These are phyloP conservation scores for Persicaria tinctoria DNA, from an alignment of 148 eudicot genomes.

Conservation along the genomic window DNA sequence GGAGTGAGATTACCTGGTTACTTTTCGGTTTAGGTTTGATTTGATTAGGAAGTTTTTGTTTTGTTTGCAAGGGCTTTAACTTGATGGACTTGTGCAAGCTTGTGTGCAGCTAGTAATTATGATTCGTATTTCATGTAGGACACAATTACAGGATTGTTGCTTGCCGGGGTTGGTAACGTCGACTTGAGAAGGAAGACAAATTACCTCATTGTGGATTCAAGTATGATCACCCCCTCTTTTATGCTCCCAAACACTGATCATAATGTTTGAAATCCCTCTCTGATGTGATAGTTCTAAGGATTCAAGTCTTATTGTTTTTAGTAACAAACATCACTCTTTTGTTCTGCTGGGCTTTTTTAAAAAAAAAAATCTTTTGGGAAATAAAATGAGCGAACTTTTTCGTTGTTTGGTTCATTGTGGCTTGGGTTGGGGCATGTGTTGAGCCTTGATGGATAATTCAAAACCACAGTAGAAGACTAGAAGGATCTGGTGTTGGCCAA, in stretches of 20 bases:
- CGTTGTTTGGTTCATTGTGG: not conserved
- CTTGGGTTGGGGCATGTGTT: not conserved
- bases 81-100: not conserved
- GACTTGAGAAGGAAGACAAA: conserved; percentile 96
- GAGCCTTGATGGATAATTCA: too few species aligned
- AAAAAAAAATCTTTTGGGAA: too few species aligned
- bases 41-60: not conserved
- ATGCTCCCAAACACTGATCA: not conserved
- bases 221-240: conserved; percentile 32
- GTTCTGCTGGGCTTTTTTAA: too few species aligned
- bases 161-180: conserved; percentile 96
- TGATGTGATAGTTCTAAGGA: not conserved
- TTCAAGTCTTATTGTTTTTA: too few species aligned
- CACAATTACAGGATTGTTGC: conserved; percentile 84
- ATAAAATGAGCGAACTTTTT: too few species aligned
- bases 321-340: too few species aligned
- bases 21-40: not conserved
- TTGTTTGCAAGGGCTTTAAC: not conserved
- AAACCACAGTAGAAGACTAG: too few species aligned
- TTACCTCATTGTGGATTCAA: conserved; percentile 91
- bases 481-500: too few species aligned
- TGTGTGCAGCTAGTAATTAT: not conserved
- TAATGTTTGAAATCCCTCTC: not conserved
- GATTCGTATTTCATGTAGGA: conserved; percentile 44
- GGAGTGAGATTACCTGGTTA: not conserved